A percentile compares a stretch with the other conserved stretches of the same genome.
These are phyloP conservation scores for Aspergillus baeticus DNA, from an alignment of 495 filamentous ascomycete species.

Conservation along the genomic window DNA sequence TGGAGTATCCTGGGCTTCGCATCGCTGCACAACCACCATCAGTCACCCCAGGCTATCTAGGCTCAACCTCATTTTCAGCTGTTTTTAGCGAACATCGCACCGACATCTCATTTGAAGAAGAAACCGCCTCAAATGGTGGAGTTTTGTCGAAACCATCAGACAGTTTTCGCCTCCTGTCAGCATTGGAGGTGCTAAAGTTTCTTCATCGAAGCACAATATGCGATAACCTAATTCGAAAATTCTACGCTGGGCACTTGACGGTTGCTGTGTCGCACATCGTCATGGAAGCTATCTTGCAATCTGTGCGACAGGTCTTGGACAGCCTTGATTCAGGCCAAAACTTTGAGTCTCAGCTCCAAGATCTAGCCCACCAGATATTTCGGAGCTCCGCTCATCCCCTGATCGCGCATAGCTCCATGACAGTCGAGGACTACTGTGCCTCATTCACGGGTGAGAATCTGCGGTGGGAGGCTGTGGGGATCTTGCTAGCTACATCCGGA, in stretches of 20 bases:
- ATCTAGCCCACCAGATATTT: slow-evolving; percentile 31
- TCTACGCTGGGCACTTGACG: slow-evolving; percentile 23
- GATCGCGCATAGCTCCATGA: slow-evolving; percentile 28
- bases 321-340: slow-evolving; percentile 21
- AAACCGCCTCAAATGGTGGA: slow-evolving; percentile 30
- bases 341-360: slow-evolving; percentile 29
- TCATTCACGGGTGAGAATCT: slow-evolving; percentile 51
- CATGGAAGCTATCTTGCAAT: slow-evolving; percentile 28
- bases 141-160: slow-evolving; percentile 26
- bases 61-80: slow-evolving; percentile 50
- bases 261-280: slow-evolving; percentile 24
- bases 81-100: slow-evolving; percentile 41
- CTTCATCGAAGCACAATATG: slow-evolving; percentile 33
- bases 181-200: slow-evolving; percentile 41
- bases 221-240: slow-evolving; percentile 27
- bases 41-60: slow-evolving; percentile 44
- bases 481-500: slow-evolving; percentile 51
- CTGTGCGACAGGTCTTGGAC: slow-evolving; percentile 26
- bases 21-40: slow-evolving; percentile 27
- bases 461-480: slow-evolving; percentile 60
- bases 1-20: slow-evolving; percentile 19
- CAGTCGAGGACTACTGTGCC: slow-evolving; percentile 33
- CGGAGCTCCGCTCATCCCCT: slow-evolving; percentile 34
- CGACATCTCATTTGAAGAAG: slow-evolving; percentile 38
- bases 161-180: slow-evolving; percentile 36